phyloP scores from a whole-genome alignment of 2,329 filamentous ascomycete genomes.

The Penicillium sp. region DNA sequence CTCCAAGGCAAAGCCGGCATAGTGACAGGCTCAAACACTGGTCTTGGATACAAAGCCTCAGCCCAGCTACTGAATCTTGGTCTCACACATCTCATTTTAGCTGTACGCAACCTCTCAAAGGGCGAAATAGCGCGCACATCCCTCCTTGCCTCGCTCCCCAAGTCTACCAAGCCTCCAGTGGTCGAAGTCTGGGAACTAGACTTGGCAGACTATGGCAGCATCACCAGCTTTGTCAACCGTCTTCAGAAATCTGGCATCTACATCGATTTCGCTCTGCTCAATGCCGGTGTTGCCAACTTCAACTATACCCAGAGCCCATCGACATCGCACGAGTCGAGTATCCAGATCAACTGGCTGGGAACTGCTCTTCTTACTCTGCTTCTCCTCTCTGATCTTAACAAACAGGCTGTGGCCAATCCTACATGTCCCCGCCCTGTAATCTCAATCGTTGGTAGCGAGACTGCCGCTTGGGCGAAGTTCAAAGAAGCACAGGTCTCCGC shows the following conservation, averaged over 20 bases:
- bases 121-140: slow-evolving; percentile 45
- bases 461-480: slow-evolving; percentile 2
- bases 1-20: slow-evolving; percentile 44
- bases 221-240: slow-evolving; percentile 36
- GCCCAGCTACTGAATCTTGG: slow-evolving; percentile 43
- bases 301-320: not conserved
- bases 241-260: slow-evolving; percentile 28
- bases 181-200: slow-evolving; percentile 50
- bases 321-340: slow-evolving; percentile 17
- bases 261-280: slow-evolving; percentile 40
- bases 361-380: too few species aligned
- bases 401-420: too few species aligned
- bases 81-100: slow-evolving; percentile 46
- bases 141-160: slow-evolving; percentile 36
- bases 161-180: slow-evolving; percentile 23
- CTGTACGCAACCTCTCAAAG: slow-evolving; percentile 44
- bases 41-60: slow-evolving; percentile 49
- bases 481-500: not conserved
- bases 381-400: too few species aligned
- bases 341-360: slow-evolving; percentile 30
- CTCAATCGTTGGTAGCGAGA: not conserved
- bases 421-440: not conserved
- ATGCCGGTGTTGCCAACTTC: slow-evolving; percentile 35
- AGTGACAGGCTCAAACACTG: slow-evolving; percentile 50
- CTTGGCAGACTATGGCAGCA: slow-evolving; percentile 38